Evolutionary conservation across 495 filamentous ascomycete species (phyloP).

Genomic region (Thermothielavioides terrestris): DNA sequence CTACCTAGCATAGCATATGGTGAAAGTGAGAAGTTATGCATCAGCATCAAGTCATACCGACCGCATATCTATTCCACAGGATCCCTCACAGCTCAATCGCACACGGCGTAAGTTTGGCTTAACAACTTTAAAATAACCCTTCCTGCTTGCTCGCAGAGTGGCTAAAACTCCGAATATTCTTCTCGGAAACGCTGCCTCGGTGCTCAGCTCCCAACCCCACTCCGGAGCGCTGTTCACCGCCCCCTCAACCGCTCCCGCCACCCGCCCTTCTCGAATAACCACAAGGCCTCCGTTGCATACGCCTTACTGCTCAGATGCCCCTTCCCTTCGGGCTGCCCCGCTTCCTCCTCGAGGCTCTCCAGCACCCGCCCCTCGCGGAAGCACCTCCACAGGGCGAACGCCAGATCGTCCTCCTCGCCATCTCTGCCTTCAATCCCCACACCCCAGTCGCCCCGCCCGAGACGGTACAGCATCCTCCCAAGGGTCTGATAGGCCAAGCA

Average conservation of each 20-base stretch:
- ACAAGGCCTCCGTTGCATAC: conserved; percentile 84
- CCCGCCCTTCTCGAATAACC: conserved; percentile 82
- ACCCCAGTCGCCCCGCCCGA: conserved; percentile 75
- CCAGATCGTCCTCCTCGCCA: conserved; percentile 42
- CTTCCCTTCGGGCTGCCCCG: conserved; percentile 40
- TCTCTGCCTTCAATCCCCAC: conserved; percentile 44
- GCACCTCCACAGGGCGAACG: conserved; percentile 60
- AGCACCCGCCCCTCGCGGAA: conserved; percentile 72
- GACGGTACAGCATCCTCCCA: conserved; percentile 72
- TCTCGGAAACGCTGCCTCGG: too few relatives aligned
- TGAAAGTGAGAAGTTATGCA: too few relatives aligned
- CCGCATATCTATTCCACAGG: too few relatives aligned
- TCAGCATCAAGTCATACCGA: too few relatives aligned
- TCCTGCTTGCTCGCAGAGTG: too few relatives aligned
- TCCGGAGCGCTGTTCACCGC: conserved; percentile 3
- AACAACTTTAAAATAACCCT: too few relatives aligned
- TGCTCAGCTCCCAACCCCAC: too few relatives aligned
- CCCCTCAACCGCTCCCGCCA: conserved; percentile 41
- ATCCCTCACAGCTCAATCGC: too few relatives aligned
- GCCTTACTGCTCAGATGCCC: conserved; percentile 55
- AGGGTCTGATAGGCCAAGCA: conserved; percentile 89
- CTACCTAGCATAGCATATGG: too few relatives aligned
- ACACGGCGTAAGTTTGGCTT: too few relatives aligned
- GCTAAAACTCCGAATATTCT: too few relatives aligned
- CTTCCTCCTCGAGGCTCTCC: conserved; percentile 61